Conservation (phyloP, 2,329 filamentous ascomycete genomes). For the Colletotrichum echinochloae region DNA sequence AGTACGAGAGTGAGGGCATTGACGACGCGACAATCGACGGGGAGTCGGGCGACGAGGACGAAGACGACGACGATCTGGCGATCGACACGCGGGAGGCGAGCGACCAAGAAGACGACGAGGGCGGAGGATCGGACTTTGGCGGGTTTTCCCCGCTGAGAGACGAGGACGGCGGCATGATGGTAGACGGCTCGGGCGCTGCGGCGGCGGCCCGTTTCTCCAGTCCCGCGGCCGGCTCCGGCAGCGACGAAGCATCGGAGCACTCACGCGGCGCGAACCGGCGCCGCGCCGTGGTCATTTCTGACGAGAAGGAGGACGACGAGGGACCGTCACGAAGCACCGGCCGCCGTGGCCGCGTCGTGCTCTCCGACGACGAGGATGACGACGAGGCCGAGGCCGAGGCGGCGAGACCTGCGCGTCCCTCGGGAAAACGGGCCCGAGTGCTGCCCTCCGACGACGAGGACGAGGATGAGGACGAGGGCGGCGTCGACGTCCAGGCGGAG, state of each 20-base stretch:
- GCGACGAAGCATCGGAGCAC: constrained; percentile 45
- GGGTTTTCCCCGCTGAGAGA: constrained; percentile 34
- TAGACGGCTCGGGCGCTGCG: constrained; percentile 22
- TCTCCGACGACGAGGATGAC: constrained; percentile 44
- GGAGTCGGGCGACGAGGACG: constrained; percentile 28
- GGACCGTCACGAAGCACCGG: constrained; percentile 9
- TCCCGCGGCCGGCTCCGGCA: constrained; percentile 41
- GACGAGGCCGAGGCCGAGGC: constrained; percentile 18
- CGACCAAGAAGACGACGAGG: constrained; percentile 45
- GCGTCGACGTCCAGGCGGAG: constrained; percentile 12
- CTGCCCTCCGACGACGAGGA: constrained; percentile 25
- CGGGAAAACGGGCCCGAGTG: constrained; percentile 21
- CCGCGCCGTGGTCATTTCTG: constrained; percentile 38
- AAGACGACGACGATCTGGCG: constrained; percentile 32
- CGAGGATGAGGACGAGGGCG: constrained; percentile 36
- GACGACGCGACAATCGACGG: constrained; percentile 51
- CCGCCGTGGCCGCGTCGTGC: constrained; percentile 40
- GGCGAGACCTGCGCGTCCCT: not conserved
- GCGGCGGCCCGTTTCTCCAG: constrained; percentile 48
- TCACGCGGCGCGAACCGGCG: not conserved
- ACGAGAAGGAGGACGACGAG: constrained; percentile 43
- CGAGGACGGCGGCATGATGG: constrained; percentile 30
- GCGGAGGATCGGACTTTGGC: constrained; percentile 27
- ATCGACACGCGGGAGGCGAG: constrained; percentile 35
- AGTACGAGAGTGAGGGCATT: constrained; percentile 56